Percentiles rank a stretch among this genome's conserved stretches.
These are phyloP conservation scores for Candida saitoana DNA, from an alignment of 805 yeast species.

Conservation along the genomic window DNA sequence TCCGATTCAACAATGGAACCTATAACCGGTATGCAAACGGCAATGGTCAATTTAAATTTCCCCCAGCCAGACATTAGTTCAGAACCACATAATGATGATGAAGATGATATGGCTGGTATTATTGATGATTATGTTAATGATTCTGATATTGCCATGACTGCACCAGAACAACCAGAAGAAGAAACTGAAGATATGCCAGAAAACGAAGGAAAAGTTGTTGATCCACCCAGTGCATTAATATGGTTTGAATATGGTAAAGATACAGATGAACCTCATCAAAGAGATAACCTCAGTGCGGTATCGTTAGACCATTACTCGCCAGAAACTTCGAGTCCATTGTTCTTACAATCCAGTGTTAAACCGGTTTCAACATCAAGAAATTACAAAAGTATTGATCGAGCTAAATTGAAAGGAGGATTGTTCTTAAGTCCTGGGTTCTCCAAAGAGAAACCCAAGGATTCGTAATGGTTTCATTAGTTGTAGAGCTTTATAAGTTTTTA, in stretches of 20 bases:
- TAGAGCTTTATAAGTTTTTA: no score
- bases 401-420: slow-evolving; percentile 4
- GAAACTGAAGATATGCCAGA: background rate
- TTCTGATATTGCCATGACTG: background rate
- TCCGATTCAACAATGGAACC: background rate
- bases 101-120: background rate
- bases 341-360: background rate
- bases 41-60: background rate
- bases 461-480: background rate
- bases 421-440: slow-evolving; percentile 1
- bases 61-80: background rate
- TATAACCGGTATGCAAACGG: background rate
- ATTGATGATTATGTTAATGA: slow-evolving; percentile 2
- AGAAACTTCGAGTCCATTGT: background rate
- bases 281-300: background rate
- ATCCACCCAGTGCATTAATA: background rate
- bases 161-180: background rate
- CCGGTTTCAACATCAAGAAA: background rate
- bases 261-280: background rate
- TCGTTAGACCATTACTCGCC: background rate
- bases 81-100: background rate
- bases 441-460: background rate
- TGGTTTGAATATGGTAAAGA: background rate
- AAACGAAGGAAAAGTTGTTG: background rate
- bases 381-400: background rate